Evolutionary conservation across 2,329 filamentous ascomycete genomes (phyloP), one percentile per base, ranked within the genome.

Genomic region (Stachybotrys chlorohalonatus): DNA sequence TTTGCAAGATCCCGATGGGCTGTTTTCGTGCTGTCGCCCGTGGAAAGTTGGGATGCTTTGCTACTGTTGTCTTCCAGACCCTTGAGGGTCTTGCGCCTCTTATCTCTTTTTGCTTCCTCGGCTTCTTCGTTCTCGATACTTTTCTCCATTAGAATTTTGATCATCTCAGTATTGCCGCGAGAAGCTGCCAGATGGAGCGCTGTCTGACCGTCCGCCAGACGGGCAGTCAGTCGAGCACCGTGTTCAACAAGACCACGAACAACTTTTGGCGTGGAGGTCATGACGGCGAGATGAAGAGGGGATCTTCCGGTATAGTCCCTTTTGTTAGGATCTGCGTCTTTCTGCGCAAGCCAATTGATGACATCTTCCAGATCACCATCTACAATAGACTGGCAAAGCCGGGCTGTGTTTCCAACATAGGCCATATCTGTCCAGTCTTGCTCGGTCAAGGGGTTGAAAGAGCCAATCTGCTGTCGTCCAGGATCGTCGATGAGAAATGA

Each of bases 401-500:
- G 77, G 45, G 83, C 84, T 1, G 89, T 92, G 60, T 91, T 89
- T 11, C 89, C 88, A 42, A 95, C 79, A 60, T 95, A 95, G 0
- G 90, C 89, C 89, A 95, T 94, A 59, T 92, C 88, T 1, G 90
- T 94, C 89, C 90, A 95, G 64, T 94, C 89, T 52, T 89, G 79
- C 47, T 90, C 84, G 0, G 87, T 92, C 45, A 93, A 77, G 0
- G 90, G 90, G 62, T 94, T 87, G 72, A 95, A 95, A 9, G 79
- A 82, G 31, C 80, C 80, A 52, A 83, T 83, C 67, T 81, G 73
- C 64, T 94, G 90, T 54, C 90, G 79, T 16, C 90, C 90, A 1
- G 90, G 89, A 60, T 95, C 82, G 62, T 95, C 89, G 58, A 85
- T 86, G 60, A 94, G 75, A 68, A 95, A 95, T 0, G 77, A 75